Percentiles rank a stretch among this genome's conserved stretches.
Conservation (phyloP, 768 basidiomycete genomes). For the Cantharellus anzutake region DNA sequence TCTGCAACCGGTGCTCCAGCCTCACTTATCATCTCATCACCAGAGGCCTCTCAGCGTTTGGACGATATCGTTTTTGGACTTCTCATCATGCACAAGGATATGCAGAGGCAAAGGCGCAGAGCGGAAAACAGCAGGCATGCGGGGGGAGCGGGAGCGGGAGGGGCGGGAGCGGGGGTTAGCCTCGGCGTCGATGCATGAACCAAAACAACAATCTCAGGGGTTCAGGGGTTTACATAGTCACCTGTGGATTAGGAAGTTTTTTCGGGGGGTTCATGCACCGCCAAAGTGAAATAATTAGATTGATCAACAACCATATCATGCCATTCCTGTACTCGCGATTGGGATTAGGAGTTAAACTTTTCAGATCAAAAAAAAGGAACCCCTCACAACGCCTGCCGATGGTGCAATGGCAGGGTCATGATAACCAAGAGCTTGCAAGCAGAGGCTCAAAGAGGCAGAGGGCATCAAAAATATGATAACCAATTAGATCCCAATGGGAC, state of each 20-base stretch:
- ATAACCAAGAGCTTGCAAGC: slow-evolving; percentile 14
- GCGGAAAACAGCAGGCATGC: slow-evolving; percentile 63
- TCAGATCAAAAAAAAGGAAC: neutral
- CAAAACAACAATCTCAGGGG: no score
- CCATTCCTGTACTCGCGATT: neutral
- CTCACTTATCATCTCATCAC: no score
- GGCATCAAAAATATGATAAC: slow-evolving; percentile 19
- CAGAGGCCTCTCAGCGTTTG: no score
- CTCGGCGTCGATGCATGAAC: no score
- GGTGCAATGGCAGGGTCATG: slow-evolving; percentile 17
- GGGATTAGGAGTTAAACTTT: neutral
- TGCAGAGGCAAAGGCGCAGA: slow-evolving; percentile 46
- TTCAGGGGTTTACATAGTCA: no score
- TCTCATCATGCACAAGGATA: no score
- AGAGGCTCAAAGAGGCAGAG: slow-evolving; percentile 11
- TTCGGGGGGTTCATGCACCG: no score
- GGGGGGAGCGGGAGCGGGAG: slow-evolving; percentile 44
- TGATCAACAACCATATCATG: no score
- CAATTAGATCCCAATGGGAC: slow-evolving; percentile 15
- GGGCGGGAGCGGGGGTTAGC: slow-evolving; percentile 8
- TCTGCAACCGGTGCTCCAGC: no score
- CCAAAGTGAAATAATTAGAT: no score
- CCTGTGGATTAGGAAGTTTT: no score
- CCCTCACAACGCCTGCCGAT: slow-evolving; percentile 15
- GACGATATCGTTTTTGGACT: no score